These are phyloP conservation scores for Solanum appendiculatum DNA, from an alignment of 257 asterid genomes.

Conservation along the genomic window DNA sequence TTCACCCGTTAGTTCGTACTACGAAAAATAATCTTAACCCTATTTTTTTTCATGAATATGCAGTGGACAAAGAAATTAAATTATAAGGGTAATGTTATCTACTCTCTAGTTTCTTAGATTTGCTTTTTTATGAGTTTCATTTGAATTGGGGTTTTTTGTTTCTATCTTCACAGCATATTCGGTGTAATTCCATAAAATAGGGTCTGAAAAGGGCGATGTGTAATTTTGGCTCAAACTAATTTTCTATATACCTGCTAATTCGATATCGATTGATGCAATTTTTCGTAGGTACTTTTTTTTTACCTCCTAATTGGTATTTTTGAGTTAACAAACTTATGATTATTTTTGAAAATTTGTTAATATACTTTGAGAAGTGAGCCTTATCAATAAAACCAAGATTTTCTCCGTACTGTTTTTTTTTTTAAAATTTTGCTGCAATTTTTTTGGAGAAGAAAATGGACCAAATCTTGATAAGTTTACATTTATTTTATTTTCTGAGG, in stretches of 20 bases:
- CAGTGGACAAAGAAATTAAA: not conserved
- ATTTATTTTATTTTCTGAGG: not conserved
- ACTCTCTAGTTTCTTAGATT: not conserved
- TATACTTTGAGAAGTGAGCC: slow-evolving; percentile 10
- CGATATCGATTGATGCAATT: not conserved
- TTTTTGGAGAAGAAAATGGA: not conserved
- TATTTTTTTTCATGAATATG: not conserved
- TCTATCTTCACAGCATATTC: not conserved
- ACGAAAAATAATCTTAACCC: slow-evolving; percentile 15
- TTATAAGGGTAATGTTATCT: not conserved
- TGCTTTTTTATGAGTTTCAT: not conserved
- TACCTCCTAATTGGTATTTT: not conserved
- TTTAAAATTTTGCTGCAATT: not conserved
- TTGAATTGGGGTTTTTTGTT: not conserved
- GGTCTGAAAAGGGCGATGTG: no score
- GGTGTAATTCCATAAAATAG: no score
- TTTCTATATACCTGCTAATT: not conserved
- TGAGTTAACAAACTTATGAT: not conserved
- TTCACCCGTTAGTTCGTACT: slow-evolving; percentile 40
- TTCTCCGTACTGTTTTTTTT: not conserved
- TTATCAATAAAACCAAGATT: not conserved
- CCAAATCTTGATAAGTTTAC: not conserved
- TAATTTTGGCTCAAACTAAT: no score
- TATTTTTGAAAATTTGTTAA: not conserved
- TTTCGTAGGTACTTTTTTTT: not conserved